phyloP scores from a whole-genome alignment of 2,329 filamentous ascomycete species.

The Fusarium drepaniforme region DNA sequence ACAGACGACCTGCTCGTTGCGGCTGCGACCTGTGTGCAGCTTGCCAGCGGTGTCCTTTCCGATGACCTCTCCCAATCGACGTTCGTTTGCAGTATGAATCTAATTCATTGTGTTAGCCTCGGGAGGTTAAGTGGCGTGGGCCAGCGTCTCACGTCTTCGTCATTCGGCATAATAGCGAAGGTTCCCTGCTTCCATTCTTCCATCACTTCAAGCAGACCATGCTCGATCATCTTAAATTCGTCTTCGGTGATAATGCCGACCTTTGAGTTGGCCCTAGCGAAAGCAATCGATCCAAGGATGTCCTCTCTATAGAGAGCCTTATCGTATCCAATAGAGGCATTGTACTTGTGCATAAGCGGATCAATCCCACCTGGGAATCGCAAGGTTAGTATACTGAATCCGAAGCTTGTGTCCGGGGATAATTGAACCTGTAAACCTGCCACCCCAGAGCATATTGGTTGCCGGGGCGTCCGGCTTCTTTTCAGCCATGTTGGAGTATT shows the following conservation, averaged over 20 bases:
- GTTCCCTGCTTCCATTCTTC: slow-evolving; percentile 65
- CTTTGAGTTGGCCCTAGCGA: no score
- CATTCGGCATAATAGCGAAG: slow-evolving; percentile 65
- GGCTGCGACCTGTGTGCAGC: no score
- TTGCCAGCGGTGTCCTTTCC: no score
- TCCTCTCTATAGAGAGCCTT: slow-evolving; percentile 75
- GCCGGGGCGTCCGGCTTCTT: slow-evolving; percentile 46
- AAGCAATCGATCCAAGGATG: no score
- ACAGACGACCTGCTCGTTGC: no score
- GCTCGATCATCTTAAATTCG: no score
- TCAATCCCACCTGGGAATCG: slow-evolving; percentile 69
- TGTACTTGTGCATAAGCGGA: slow-evolving; percentile 89
- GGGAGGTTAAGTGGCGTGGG: slow-evolving; percentile 9
- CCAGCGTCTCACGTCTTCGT: slow-evolving; percentile 61
- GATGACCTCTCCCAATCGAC: no score
- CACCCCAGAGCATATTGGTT: slow-evolving; percentile 58
- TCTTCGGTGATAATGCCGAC: no score
- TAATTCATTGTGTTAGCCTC: slow-evolving; percentile 29
- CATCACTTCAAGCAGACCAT: no score
- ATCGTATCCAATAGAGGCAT: slow-evolving; percentile 83
- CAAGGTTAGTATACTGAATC: slow-evolving; percentile 46
- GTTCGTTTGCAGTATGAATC: no score
- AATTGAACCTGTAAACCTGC: slow-evolving; percentile 63
- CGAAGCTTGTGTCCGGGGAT: slow-evolving; percentile 37
- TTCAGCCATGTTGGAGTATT: slow-evolving; percentile 39